Evolutionary conservation across 2,329 filamentous ascomycete species (phyloP).

Genomic region (Alternaria consortialis): DNA sequence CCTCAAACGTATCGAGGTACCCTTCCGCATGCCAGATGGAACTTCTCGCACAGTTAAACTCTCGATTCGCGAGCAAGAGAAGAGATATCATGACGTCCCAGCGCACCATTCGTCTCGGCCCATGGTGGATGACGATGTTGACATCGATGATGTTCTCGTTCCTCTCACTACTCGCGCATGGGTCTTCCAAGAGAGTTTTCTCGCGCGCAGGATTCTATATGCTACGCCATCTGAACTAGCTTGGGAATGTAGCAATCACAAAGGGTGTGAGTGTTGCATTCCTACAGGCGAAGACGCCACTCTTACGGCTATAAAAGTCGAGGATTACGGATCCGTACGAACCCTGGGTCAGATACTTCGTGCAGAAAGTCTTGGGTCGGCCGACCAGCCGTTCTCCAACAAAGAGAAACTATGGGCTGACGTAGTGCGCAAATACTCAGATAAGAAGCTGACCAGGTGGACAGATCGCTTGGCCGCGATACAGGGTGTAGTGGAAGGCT

Average conservation of each 20-base stretch:
- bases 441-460: not conserved
- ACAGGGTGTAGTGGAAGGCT: constrained; percentile 1
- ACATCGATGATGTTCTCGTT: not conserved
- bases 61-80: not conserved
- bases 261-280: not conserved
- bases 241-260: not conserved
- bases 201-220: constrained; percentile 6
- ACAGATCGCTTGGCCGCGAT: constrained; percentile 8
- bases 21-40: not conserved
- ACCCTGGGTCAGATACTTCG: not conserved
- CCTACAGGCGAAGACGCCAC: not conserved
- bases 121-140: not conserved
- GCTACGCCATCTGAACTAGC: constrained; percentile 8
- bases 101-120: not conserved
- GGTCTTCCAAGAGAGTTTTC: constrained; percentile 1
- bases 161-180: constrained; percentile 5
- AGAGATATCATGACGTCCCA: not conserved
- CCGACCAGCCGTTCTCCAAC: not conserved
- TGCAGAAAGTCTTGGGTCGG: not conserved
- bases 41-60: not conserved
- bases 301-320: not conserved
- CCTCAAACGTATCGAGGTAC: not conserved
- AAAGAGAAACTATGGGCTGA: not conserved
- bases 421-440: not conserved
- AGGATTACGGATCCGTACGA: not conserved